Conservation (phyloP, 2,329 filamentous ascomycete genomes). For the Fusarium compactum region DNA sequence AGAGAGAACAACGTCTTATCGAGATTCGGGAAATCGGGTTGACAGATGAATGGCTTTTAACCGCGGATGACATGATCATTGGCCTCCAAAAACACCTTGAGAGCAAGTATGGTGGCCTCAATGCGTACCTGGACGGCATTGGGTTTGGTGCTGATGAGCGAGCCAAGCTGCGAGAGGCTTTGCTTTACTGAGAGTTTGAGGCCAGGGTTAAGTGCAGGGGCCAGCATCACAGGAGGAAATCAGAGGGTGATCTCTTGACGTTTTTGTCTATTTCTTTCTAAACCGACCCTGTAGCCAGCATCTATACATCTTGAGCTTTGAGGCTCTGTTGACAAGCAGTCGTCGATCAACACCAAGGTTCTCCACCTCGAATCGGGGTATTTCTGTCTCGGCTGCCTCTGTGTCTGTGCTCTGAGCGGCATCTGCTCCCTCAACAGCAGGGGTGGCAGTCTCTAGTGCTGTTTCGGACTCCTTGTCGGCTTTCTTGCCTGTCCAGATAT, state of each 20-base stretch:
- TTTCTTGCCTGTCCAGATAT: constrained; percentile 76
- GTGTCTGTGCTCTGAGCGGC: constrained; percentile 28
- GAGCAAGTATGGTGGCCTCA: constrained; percentile 73
- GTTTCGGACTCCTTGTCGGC: constrained; percentile 35
- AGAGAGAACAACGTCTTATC: constrained; percentile 71
- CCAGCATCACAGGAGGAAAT: neutral
- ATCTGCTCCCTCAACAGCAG: constrained; percentile 8
- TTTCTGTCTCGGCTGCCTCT: constrained; percentile 33
- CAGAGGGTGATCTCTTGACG: constrained; percentile 20
- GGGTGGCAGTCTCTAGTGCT: constrained; percentile 5
- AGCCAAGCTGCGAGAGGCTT: constrained; percentile 54
- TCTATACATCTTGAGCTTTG: constrained; percentile 96
- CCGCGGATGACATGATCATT: constrained; percentile 72
- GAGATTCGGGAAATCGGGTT: constrained; percentile 80
- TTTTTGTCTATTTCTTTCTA: constrained; percentile 69
- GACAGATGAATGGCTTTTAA: constrained; percentile 77
- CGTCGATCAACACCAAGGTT: constrained; percentile 88
- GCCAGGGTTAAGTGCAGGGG: neutral
- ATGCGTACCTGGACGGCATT: constrained; percentile 72
- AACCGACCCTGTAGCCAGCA: constrained; percentile 95
- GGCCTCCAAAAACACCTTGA: constrained; percentile 69
- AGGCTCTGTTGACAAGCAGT: constrained; percentile 90
- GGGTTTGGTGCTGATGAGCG: constrained; percentile 66
- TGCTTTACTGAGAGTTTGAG: constrained; percentile 54
- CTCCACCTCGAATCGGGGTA: constrained; percentile 73